Percentiles rank a stretch among this genome's conserved stretches.
Evolutionary conservation across 768 basidiomycete species (phyloP).

Genomic region (Naganishia friedmannii): DNA sequence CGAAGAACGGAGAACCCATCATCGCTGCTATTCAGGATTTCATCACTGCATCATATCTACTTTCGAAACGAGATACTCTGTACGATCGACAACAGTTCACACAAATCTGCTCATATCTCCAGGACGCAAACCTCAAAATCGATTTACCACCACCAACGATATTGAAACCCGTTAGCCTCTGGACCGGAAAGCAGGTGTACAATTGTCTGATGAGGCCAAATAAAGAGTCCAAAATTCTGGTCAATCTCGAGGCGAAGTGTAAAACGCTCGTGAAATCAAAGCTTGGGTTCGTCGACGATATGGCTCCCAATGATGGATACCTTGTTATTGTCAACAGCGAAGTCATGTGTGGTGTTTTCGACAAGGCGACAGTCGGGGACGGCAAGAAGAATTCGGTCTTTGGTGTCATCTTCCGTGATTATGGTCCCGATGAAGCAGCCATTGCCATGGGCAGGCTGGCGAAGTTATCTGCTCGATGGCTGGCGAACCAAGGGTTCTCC

Average conservation of each 20-base stretch:
- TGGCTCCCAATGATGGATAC: slow-evolving; percentile 97
- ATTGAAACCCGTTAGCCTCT: slow-evolving; percentile 83
- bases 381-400: slow-evolving; percentile 99
- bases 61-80: slow-evolving; percentile 88
- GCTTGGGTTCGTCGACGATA: slow-evolving; percentile 63
- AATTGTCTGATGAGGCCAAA: slow-evolving; percentile 95
- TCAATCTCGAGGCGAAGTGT: slow-evolving; percentile 95
- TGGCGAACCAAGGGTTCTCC: slow-evolving; percentile 96
- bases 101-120: slow-evolving; percentile 92
- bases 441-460: slow-evolving; percentile 93
- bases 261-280: slow-evolving; percentile 60
- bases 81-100: slow-evolving; percentile 92
- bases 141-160: slow-evolving; percentile 94
- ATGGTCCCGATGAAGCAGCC: slow-evolving; percentile 90
- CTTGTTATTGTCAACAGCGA: slow-evolving; percentile 95
- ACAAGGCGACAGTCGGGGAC: slow-evolving; percentile 94
- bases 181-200: slow-evolving; percentile 99
- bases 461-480: slow-evolving; percentile 89
- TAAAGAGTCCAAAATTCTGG: slow-evolving; percentile 71
- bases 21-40: slow-evolving; percentile 99
- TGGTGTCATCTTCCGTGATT: slow-evolving; percentile 94
- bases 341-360: slow-evolving; percentile 99
- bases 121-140: slow-evolving; percentile 84
- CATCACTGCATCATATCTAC: slow-evolving; percentile 94
- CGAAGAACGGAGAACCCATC: slow-evolving; percentile 96